Base-by-base conservation (phyloP, 106 monocot species). In the Allium fistulosum region DNA sequence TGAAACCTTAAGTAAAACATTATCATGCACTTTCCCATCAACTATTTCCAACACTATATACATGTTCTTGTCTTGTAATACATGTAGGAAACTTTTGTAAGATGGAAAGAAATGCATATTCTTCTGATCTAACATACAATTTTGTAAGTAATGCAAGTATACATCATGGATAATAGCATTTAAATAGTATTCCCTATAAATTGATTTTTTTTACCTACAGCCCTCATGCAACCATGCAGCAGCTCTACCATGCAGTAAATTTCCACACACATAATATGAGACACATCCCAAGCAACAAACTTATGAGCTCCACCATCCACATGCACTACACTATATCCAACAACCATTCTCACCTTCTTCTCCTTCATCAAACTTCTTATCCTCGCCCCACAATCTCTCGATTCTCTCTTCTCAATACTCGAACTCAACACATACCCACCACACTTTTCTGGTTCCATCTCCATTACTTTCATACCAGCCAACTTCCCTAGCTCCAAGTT, bases 241-340 rank as follows among this genome's bases (percentile, higher is more conserved):
- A 63, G 62, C 53, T 81, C 67, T 67, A 89, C 70, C 83, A 89
- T 81, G 46, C 26, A 57, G 50, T 84, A 90, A 6, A 97, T 84
- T 18, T 87, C 88, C 61, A 63, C 52, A 59, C 66, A 69, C 58
- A 58, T 15, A 11, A 77, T 73, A 69, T 96, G 83, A 62, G 80
- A 82, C 11, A 52, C 80, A 82, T 96, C 92, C 71, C 78, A 79
- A 13, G 88, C 69, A 63, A 80, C 80, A 75, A 88, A 97, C 69
- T 74, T 85, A 60, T 82, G 71, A 53, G 66, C 63, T 63, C 48
- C 76, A 18, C 57, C 45, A 1, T 63, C 82, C 8, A 88, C 79
- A 80, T 82, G 68, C 37, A 92, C 78, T 70, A 82, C 74, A 57
- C 92, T 97, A 50, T 75, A 84, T 50, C 92, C 92, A 62, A 80